Conservation (phyloP, 2,329 filamentous ascomycete species). For the Aaosphaeria pasadenensis region DNA sequence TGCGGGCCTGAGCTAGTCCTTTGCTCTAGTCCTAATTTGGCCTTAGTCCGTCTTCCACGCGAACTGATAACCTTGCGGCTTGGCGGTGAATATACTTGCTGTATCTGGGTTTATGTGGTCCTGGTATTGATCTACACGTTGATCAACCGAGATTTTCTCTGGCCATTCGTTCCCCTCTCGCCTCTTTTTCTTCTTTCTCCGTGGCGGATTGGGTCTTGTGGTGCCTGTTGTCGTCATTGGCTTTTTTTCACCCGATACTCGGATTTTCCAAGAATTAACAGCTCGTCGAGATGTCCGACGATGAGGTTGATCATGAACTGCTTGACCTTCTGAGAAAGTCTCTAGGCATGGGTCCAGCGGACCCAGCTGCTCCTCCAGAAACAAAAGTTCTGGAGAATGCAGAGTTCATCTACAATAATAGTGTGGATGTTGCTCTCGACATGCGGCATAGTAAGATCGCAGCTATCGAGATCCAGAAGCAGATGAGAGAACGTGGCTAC, state of each 20-base stretch:
- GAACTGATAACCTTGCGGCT: too few relatives aligned
- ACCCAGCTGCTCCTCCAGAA: conserved; percentile 60
- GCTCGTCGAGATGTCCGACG: conserved; percentile 70
- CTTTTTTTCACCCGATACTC: neutral
- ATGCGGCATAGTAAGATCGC: conserved; percentile 79
- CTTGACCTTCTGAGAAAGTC: conserved; percentile 82
- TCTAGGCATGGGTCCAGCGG: conserved; percentile 57
- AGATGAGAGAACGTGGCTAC: conserved; percentile 82
- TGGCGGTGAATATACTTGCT: too few relatives aligned
- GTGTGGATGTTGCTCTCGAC: conserved; percentile 87
- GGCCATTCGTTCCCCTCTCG: too few relatives aligned
- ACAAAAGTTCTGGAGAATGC: conserved; percentile 80
- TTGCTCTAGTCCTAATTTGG: too few relatives aligned
- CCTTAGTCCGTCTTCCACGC: too few relatives aligned
- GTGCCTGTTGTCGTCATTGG: neutral
- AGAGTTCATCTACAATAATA: conserved; percentile 85
- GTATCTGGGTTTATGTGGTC: too few relatives aligned
- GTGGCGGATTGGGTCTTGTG: too few relatives aligned
- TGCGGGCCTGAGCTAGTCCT: neutral
- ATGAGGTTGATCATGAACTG: conserved; percentile 85
- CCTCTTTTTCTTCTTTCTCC: too few relatives aligned
- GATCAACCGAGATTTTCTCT: too few relatives aligned
- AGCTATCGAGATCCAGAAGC: conserved; percentile 70
- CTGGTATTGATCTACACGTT: too few relatives aligned
- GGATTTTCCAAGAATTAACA: neutral